These are phyloP conservation scores for Epichloe gansuensis DNA, from an alignment of 2,329 filamentous ascomycete genomes.

Conservation along the genomic window DNA sequence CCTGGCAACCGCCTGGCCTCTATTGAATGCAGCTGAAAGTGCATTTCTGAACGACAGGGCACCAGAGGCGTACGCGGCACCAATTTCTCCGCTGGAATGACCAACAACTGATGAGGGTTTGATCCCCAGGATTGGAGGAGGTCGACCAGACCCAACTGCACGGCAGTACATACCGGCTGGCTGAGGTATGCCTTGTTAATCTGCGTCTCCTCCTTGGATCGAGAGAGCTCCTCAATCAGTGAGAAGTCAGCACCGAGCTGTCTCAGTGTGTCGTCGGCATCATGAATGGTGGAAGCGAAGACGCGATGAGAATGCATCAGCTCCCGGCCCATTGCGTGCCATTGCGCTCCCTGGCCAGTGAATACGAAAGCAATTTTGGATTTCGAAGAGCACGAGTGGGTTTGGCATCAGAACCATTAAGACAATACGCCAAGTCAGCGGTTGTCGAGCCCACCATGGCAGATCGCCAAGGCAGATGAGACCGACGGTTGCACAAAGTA, in stretches of 20 bases:
- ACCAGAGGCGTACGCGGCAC: constrained; percentile 32
- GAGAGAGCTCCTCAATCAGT: constrained; percentile 25
- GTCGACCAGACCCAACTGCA: constrained; percentile 35
- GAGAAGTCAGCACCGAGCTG: constrained; percentile 24
- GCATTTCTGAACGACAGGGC: constrained; percentile 31
- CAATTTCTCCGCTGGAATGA: constrained; percentile 38
- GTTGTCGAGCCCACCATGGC: constrained; percentile 31
- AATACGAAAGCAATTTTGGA: constrained; percentile 21
- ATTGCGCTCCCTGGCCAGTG: constrained; percentile 30
- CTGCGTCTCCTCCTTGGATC: constrained; percentile 20
- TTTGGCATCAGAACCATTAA: constrained; percentile 21
- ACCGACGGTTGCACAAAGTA: constrained; percentile 33
- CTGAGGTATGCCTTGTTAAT: constrained; percentile 28
- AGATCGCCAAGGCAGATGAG: constrained; percentile 30
- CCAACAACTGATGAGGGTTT: constrained; percentile 27
- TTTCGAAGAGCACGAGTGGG: constrained; percentile 7
- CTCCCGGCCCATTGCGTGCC: constrained; percentile 26
- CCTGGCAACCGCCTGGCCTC: constrained; percentile 9
- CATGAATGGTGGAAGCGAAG: constrained; percentile 21
- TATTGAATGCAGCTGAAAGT: constrained; percentile 37
- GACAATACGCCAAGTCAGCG: constrained; percentile 30
- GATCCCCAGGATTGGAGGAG: constrained; percentile 32
- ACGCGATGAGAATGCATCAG: constrained; percentile 22
- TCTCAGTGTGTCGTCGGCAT: constrained; percentile 20
- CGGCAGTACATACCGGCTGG: constrained; percentile 32